These are phyloP conservation scores for Aspergillus transmontanensis DNA, from an alignment of 2,329 filamentous ascomycete species.

Conservation along the genomic window DNA sequence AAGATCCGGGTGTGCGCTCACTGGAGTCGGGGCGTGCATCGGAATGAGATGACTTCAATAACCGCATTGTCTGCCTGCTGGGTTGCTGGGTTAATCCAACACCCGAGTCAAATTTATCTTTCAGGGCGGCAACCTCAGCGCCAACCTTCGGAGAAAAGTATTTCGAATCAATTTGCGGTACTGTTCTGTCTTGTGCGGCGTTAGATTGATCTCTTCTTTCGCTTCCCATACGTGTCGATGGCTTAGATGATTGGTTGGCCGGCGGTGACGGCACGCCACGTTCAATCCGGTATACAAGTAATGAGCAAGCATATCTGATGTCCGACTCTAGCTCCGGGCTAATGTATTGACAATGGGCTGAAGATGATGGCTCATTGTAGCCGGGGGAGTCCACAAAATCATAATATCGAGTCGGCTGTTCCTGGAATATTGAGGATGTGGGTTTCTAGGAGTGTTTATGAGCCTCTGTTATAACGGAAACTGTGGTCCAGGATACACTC, in stretches of 20 bases:
- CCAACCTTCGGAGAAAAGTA: constrained; percentile 10
- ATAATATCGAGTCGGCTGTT: constrained; percentile 28
- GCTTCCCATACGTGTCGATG: background rate
- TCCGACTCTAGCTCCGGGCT: constrained; percentile 36
- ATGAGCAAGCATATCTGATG: constrained; percentile 38
- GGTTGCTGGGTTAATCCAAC: constrained; percentile 24
- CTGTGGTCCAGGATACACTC: background rate
- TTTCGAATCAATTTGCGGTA: constrained; percentile 16
- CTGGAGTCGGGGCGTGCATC: constrained; percentile 11
- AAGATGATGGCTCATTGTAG: constrained; percentile 32
- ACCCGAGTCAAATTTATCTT: constrained; percentile 26
- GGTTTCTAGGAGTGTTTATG: constrained; percentile 16
- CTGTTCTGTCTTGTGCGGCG: background rate
- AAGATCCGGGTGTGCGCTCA: background rate
- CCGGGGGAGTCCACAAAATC: constrained; percentile 39
- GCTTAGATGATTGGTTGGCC: background rate
- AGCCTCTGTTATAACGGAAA: background rate
- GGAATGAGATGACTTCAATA: constrained; percentile 15
- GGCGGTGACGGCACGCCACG: constrained; percentile 19
- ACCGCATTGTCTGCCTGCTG: constrained; percentile 20
- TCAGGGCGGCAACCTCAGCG: constrained; percentile 9
- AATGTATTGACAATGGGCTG: constrained; percentile 39
- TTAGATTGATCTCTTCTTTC: background rate
- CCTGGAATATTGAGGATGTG: constrained; percentile 16
- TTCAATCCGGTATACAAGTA: constrained; percentile 34